These are phyloP conservation scores for Suillus paluster DNA, from an alignment of 768 basidiomycete genomes.

Conservation along the genomic window DNA sequence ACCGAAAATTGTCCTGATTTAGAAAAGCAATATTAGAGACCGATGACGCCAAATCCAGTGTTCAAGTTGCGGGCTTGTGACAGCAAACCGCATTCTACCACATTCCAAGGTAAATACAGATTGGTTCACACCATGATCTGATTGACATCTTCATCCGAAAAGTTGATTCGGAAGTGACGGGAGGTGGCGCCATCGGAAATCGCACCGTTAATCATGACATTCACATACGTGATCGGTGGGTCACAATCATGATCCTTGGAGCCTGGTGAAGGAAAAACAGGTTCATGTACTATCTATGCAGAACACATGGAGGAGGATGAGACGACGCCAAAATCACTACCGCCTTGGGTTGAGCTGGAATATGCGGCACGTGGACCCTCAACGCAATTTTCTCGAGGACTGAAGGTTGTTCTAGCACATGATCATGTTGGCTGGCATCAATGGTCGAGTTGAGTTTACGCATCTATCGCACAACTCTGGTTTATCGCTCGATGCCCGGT, in stretches of 20 bases:
- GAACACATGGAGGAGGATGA: conserved; percentile 98
- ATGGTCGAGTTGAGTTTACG: conserved; percentile 78
- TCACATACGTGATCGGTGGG: conserved; percentile 63
- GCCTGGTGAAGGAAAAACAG: not conserved
- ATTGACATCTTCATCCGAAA: not conserved
- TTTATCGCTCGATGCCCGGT: conserved; percentile 47
- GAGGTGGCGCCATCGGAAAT: too few species aligned
- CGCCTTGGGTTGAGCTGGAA: conserved; percentile 93
- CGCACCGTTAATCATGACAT: conserved; percentile 39
- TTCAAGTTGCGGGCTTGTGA: not conserved
- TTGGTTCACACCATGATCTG: not conserved
- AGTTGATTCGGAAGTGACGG: not conserved
- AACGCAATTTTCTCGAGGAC: conserved; percentile 10
- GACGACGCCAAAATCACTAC: conserved; percentile 65
- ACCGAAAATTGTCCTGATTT: conserved; percentile 13
- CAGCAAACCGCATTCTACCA: too few species aligned
- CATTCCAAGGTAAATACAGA: not conserved
- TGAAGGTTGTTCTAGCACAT: conserved; percentile 64
- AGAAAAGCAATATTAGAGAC: conserved; percentile 10
- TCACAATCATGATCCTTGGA: not conserved
- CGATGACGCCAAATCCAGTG: conserved; percentile 2
- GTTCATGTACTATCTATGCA: conserved; percentile 31
- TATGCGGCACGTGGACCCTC: conserved; percentile 61
- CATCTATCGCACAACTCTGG: conserved; percentile 79
- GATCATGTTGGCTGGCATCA: conserved; percentile 72